Evolutionary conservation across 2,329 filamentous ascomycete genomes (phyloP).

Genomic region (Knufia fluminis): DNA sequence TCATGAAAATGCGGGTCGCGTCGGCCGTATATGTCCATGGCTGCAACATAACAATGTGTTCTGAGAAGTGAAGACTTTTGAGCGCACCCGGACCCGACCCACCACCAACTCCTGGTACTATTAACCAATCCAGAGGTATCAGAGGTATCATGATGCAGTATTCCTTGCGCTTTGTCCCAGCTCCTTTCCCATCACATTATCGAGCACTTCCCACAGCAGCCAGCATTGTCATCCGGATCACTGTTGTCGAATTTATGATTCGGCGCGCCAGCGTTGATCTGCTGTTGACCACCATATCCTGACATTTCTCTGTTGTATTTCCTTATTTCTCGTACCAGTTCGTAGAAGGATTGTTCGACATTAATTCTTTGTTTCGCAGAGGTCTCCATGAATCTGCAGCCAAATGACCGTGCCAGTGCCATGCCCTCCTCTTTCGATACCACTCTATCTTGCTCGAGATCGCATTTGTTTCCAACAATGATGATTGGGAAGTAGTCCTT

Average conservation of each 20-base stretch:
- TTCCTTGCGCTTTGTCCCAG: not conserved
- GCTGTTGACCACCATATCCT: conserved; percentile 51
- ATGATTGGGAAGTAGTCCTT: conserved; percentile 99
- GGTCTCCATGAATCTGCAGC: conserved; percentile 98
- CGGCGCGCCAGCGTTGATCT: conserved; percentile 58
- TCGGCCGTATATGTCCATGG: not conserved
- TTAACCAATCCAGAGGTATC: conserved; percentile 4
- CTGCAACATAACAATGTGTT: not conserved
- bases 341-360: conserved; percentile 97
- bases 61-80: conserved; percentile 9
- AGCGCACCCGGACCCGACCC: not conserved
- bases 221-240: conserved; percentile 40
- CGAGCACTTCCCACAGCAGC: conserved; percentile 79
- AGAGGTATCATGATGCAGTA: conserved; percentile 5
- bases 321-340: conserved; percentile 94
- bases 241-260: conserved; percentile 61
- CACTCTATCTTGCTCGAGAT: conserved; percentile 85
- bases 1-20: not conserved
- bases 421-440: conserved; percentile 92
- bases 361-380: conserved; percentile 97
- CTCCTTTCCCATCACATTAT: conserved; percentile 55
- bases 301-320: conserved; percentile 98
- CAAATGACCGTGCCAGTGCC: conserved; percentile 73
- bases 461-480: conserved; percentile 97
- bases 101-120: conserved; percentile 6